These are phyloP conservation scores for Oldenlandia corymbosa DNA, from an alignment of 257 asterid species.

Conservation along the genomic window DNA sequence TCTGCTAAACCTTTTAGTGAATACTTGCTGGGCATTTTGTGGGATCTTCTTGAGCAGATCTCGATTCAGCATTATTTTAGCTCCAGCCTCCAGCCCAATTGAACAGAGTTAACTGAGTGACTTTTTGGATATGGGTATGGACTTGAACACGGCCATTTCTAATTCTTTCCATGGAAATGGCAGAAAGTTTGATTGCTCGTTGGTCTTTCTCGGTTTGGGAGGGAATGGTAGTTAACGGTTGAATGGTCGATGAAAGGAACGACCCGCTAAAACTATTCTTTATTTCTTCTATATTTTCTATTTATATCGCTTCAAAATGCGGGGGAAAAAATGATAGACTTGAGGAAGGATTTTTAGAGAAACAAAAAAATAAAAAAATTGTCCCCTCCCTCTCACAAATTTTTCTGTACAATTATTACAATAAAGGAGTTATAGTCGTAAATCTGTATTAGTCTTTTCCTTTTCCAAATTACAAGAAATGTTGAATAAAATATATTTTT, in stretches of 20 bases:
- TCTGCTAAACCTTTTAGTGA: conserved; percentile 10
- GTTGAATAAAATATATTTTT: too few species aligned
- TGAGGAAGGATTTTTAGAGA: too few species aligned
- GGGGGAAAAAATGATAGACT: too few species aligned
- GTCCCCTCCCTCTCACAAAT: too few species aligned
- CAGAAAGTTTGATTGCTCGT: neutral
- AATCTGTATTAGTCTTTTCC: too few species aligned
- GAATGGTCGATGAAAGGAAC: conserved; percentile 17
- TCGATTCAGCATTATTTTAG: conserved; percentile 9
- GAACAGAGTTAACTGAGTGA: neutral
- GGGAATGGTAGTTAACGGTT: conserved; percentile 14
- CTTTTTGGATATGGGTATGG: neutral
- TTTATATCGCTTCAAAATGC: too few species aligned
- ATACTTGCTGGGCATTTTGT: neutral
- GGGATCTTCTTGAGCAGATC: conserved; percentile 12
- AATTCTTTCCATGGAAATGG: neutral
- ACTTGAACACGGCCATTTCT: neutral
- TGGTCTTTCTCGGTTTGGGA: neutral
- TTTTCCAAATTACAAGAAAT: too few species aligned
- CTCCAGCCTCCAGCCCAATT: neutral
- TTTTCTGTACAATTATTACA: too few species aligned
- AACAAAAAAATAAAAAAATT: too few species aligned
- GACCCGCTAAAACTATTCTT: too few species aligned
- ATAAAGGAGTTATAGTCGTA: too few species aligned
- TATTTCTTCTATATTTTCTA: too few species aligned